Conservation (phyloP, 2,329 filamentous ascomycete genomes). For the Xylaria arbuscula region DNA sequence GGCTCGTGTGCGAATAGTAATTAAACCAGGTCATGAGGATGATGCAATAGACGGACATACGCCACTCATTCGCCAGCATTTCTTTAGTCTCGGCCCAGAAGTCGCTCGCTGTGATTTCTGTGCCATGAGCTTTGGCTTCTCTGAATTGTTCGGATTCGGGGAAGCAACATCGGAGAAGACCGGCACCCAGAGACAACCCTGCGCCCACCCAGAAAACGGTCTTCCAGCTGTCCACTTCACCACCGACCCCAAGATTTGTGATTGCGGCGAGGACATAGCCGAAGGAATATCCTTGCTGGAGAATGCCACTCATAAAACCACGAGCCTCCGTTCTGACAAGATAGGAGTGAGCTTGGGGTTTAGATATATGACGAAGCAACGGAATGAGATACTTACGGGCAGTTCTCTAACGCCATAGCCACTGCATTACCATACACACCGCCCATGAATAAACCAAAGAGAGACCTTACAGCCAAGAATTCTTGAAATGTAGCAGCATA, state of each 20-base stretch:
- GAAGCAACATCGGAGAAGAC: constrained; percentile 73
- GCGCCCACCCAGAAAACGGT: constrained; percentile 79
- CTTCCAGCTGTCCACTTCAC: constrained; percentile 73
- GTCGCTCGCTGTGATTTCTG: constrained; percentile 59
- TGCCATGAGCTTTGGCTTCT: constrained; percentile 71
- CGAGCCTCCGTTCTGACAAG: constrained; percentile 68
- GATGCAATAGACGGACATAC: constrained; percentile 80
- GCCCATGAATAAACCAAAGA: constrained; percentile 85
- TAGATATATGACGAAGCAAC: not conserved
- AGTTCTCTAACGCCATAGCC: constrained; percentile 80
- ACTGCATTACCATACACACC: constrained; percentile 83
- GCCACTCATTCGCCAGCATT: constrained; percentile 79
- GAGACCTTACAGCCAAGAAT: constrained; percentile 77
- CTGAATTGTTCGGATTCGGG: constrained; percentile 81
- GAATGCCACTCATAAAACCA: constrained; percentile 83
- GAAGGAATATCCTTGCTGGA: constrained; percentile 84
- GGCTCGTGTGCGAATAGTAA: constrained; percentile 81
- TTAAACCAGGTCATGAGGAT: constrained; percentile 83
- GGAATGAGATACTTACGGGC: constrained; percentile 61
- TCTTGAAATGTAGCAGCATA: constrained; percentile 77
- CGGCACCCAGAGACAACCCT: constrained; percentile 74
- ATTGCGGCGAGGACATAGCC: constrained; percentile 84
- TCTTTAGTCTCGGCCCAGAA: constrained; percentile 77
- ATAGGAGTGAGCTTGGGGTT: not conserved
- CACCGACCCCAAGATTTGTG: constrained; percentile 78